Percentiles rank a stretch among this genome's conserved stretches.
These are phyloP conservation scores for Orbilia oligospora DNA, from an alignment of 2,329 filamentous ascomycete genomes.

Conservation along the genomic window DNA sequence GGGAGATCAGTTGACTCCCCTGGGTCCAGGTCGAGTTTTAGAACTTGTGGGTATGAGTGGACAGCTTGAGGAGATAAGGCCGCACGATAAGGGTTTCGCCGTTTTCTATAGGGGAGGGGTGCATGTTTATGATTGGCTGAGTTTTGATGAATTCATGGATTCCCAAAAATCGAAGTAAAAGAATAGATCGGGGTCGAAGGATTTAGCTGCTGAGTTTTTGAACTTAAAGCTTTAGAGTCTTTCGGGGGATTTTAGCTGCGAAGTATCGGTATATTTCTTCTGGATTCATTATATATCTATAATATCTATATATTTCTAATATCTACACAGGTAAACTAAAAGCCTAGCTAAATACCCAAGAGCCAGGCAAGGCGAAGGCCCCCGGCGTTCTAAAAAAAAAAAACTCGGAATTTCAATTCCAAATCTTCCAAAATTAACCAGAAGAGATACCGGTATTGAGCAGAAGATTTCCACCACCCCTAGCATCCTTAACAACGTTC, in stretches of 20 bases:
- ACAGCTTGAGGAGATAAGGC: not conserved
- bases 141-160: conserved; percentile 28
- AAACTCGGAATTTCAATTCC: not conserved
- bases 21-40: not conserved
- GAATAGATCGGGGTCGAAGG: not conserved
- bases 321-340: too few species aligned
- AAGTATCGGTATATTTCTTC: too few species aligned
- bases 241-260: not conserved
- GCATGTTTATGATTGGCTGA: conserved; percentile 42
- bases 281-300: too few species aligned
- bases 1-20: not conserved
- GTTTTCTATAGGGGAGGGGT: not conserved
- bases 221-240: not conserved
- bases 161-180: not conserved
- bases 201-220: not conserved
- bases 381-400: too few species aligned
- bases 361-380: too few species aligned
- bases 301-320: too few species aligned
- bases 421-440: not conserved
- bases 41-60: not conserved
- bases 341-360: too few species aligned
- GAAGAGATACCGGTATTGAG: conserved; percentile 21
- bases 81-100: conserved; percentile 29
- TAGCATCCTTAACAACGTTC: conserved; percentile 47
- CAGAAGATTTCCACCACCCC: conserved; percentile 47